A percentile compares a stretch with the other conserved stretches of the same genome.
These are phyloP conservation scores for Silybum marianum DNA, from an alignment of 129 eudicot genomes.

Conservation along the genomic window DNA sequence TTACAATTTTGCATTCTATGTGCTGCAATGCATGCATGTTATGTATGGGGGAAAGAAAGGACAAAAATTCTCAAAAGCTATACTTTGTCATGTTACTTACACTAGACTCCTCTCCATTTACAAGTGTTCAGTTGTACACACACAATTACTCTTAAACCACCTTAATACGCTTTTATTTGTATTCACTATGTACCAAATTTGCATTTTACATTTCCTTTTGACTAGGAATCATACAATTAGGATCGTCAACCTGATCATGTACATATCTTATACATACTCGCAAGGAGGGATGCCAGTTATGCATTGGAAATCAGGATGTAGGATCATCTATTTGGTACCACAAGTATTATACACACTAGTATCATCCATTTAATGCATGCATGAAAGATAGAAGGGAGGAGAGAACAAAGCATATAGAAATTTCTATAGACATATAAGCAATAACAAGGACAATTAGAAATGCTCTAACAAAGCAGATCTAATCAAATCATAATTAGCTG, in stretches of 20 bases:
- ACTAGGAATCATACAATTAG: too few relatives aligned
- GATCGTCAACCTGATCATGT: too few relatives aligned
- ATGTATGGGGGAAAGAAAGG: neutral
- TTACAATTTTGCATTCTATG: neutral
- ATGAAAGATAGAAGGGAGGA: neutral
- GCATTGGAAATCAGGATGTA: too few relatives aligned
- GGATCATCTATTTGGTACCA: too few relatives aligned
- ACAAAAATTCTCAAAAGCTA: neutral
- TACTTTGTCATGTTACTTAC: neutral
- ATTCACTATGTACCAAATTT: too few relatives aligned
- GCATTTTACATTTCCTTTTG: too few relatives aligned
- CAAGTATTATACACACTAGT: too few relatives aligned
- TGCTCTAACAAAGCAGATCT: neutral
- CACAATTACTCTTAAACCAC: neutral
- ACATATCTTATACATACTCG: too few relatives aligned
- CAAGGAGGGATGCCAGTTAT: too few relatives aligned
- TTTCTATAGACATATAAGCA: too few relatives aligned
- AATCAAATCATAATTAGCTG: neutral
- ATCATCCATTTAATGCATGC: neutral
- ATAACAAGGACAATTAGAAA: neutral
- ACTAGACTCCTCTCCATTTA: neutral
- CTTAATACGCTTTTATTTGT: neutral
- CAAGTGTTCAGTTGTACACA: neutral
- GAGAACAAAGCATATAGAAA: neutral
- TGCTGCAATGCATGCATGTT: conserved; percentile 6